These are phyloP conservation scores for Ensete glaucum DNA, from an alignment of 176 grass and related monocot genomes.

Conservation along the genomic window DNA sequence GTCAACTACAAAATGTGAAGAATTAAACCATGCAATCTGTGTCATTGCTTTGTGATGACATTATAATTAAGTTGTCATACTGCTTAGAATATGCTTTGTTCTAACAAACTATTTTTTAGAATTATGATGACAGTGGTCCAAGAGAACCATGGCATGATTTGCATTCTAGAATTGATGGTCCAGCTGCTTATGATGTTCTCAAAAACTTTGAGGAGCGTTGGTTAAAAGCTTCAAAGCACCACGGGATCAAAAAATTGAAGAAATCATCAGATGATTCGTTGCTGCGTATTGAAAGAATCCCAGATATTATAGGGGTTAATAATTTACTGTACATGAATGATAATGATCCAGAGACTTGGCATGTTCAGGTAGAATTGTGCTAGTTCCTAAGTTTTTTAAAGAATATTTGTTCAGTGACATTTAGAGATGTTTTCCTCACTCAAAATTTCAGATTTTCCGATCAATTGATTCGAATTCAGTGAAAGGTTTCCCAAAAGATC, in stretches of 20 bases:
- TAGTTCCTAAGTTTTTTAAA: background rate
- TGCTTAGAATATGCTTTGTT: background rate
- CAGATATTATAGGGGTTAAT: slow-evolving; percentile 43
- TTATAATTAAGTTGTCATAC: background rate
- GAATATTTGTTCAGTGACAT: background rate
- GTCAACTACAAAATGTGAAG: background rate
- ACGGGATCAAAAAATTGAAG: slow-evolving; percentile 66
- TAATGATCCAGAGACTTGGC: slow-evolving; percentile 84
- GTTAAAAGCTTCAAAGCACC: slow-evolving; percentile 69
- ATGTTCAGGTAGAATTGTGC: slow-evolving; percentile 58
- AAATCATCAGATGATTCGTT: slow-evolving; percentile 67
- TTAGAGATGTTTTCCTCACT: slow-evolving; percentile 1
- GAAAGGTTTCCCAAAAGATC: slow-evolving; percentile 90
- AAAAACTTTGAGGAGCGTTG: slow-evolving; percentile 86
- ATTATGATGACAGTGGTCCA: slow-evolving; percentile 52
- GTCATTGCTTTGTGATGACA: background rate
- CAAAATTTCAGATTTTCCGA: slow-evolving; percentile 56
- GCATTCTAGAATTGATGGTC: slow-evolving; percentile 84
- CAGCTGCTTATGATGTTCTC: slow-evolving; percentile 88
- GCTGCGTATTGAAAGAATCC: slow-evolving; percentile 60
- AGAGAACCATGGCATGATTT: slow-evolving; percentile 99
- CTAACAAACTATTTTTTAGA: slow-evolving; percentile 11
- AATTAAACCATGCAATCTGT: background rate
- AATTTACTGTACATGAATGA: slow-evolving; percentile 46
- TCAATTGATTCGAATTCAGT: slow-evolving; percentile 94